Base-by-base conservation (phyloP, 75 land plant species). In the Chamaecyparis obtusa region DNA sequence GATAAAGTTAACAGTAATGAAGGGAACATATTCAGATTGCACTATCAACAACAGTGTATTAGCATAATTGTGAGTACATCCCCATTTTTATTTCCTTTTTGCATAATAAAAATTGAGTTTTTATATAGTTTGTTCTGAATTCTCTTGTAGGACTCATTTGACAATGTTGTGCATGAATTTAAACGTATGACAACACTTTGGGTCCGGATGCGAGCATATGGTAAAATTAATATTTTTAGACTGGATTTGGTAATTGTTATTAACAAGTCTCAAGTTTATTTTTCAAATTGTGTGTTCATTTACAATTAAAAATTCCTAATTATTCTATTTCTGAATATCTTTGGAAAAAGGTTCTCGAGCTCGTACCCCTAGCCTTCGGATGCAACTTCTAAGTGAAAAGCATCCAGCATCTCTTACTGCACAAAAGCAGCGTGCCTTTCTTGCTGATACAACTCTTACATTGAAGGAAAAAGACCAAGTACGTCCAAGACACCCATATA, bases 341-440 rank as follows among this genome's bases (percentile, higher is more conserved):
- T 24, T 82, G 85, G 86, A 6, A 24, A 82, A 86, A 87, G 88
- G 88, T 82, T 87, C 88, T 48, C 88, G 88, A 85, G 88, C 88
- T 36, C 88, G 83, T 83, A 48, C 49, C 32, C 88, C 88, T 36
- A 86, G 48, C 35, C 87, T 86, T 76, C 87, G 87, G 74, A 76
- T 86, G 84, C 72, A 76, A 36, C 48, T 87, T 49, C 46, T 87
- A 32, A 87, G 86, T 76, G 86, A 79, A n/a, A 87, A 48, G 21
- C 86, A 87, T 87, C 88, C 88, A 30, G 44, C 54, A 82, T 84
- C 48, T 48, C 35, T 44, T 44, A 51, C 86, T 83, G 88, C 86
- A 15, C 85, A 49, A 33, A 35, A 13, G 9, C 48, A 83, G 24
- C 33, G 8, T 87, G 37, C 39, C 55, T 51, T 39, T 27, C 85